Evolutionary conservation across 164 flowering plant genomes (phyloP).

Genomic region (Stephania yunnanensis): DNA sequence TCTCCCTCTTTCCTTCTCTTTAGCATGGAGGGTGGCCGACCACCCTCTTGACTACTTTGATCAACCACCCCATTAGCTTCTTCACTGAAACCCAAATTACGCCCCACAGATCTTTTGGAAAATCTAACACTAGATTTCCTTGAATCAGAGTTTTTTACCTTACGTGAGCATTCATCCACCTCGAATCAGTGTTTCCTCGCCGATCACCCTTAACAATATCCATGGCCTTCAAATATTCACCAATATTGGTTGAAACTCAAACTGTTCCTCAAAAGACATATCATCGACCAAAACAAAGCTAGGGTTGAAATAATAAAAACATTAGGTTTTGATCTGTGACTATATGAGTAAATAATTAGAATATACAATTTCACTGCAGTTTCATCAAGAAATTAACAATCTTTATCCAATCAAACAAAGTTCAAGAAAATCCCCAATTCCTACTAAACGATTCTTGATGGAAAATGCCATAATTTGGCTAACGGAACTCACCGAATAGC

Average conservation of each 20-base stretch:
- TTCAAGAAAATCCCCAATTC: too few relatives aligned
- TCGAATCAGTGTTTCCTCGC: conserved; percentile 3
- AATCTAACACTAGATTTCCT: neutral
- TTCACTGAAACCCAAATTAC: conserved; percentile 1
- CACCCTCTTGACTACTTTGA: neutral
- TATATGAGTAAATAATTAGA: too few relatives aligned
- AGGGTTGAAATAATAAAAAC: too few relatives aligned
- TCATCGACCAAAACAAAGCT: too few relatives aligned
- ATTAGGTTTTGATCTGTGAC: too few relatives aligned
- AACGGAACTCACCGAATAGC: conserved; percentile 54
- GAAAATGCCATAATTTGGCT: neutral
- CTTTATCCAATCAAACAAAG: too few relatives aligned
- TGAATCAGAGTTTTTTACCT: too few relatives aligned
- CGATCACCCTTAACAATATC: conserved; percentile 45
- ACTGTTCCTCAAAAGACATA: conserved; percentile 36
- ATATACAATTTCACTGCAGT: conserved; percentile 39
- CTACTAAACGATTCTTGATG: too few relatives aligned
- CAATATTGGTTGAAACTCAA: conserved; percentile 62
- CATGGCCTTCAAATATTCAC: conserved; percentile 80
- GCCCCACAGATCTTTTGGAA: too few relatives aligned
- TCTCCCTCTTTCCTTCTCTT: too few relatives aligned
- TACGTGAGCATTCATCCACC: neutral
- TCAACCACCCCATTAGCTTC: conserved; percentile 3
- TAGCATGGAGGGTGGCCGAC: too few relatives aligned
- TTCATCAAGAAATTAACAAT: neutral